Percentiles rank a stretch among this genome's conserved stretches.
Conservation (phyloP, 2,329 filamentous ascomycete genomes). For the Madurella mycetomatis region DNA sequence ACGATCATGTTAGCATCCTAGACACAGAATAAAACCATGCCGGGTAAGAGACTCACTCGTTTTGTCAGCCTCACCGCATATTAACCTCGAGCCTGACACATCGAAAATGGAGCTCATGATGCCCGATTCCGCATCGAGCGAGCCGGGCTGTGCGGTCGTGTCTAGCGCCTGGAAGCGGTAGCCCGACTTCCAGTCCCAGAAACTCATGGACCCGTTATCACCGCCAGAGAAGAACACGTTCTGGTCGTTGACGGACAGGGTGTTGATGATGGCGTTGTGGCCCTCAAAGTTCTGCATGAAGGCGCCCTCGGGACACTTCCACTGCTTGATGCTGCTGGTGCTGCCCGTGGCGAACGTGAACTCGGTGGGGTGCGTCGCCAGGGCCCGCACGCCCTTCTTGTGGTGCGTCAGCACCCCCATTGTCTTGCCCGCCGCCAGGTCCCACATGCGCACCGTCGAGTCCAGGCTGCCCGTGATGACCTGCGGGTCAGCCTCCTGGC, state of each 20-base stretch:
- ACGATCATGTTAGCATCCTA: conserved; percentile 25
- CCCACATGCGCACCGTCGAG: conserved; percentile 87
- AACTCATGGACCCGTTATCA: conserved; percentile 93
- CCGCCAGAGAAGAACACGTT: conserved; percentile 93
- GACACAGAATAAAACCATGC: neutral
- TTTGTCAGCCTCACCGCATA: conserved; percentile 95
- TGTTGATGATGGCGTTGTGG: conserved; percentile 95
- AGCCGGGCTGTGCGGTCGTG: conserved; percentile 89
- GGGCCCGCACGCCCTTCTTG: conserved; percentile 89
- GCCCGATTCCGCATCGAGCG: conserved; percentile 87
- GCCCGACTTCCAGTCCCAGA: conserved; percentile 99
- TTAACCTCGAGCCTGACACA: conserved; percentile 78
- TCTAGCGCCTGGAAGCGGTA: conserved; percentile 87
- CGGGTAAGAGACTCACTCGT: conserved; percentile 55
- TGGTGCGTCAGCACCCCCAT: conserved; percentile 96
- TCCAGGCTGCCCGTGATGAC: conserved; percentile 92
- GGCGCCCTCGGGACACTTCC: conserved; percentile 95
- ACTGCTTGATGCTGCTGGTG: conserved; percentile 95
- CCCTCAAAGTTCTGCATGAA: conserved; percentile 99
- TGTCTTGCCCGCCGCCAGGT: conserved; percentile 90
- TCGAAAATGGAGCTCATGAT: conserved; percentile 95
- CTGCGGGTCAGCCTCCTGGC: conserved; percentile 94
- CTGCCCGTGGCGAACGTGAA: conserved; percentile 95
- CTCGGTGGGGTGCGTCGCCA: conserved; percentile 82
- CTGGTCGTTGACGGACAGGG: conserved; percentile 86